phyloP scores from a whole-genome alignment of 1,139 yeast genomes.

The Zygosaccharomyces sapae region DNA sequence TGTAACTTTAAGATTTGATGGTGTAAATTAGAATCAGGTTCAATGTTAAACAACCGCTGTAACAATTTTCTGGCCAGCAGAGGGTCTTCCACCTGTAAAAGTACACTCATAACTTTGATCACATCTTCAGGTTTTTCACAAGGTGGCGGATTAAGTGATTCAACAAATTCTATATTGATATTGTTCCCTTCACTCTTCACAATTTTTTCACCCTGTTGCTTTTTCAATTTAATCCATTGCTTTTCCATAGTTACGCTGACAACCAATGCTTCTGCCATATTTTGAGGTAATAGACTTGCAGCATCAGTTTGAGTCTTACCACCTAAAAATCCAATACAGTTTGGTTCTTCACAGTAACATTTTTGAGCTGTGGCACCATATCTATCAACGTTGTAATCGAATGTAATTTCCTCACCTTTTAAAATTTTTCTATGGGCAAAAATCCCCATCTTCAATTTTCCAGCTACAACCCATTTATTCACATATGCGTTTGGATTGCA shows the following conservation, averaged over 20 bases:
- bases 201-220: conserved; percentile 42
- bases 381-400: conserved; percentile 93
- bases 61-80: conserved; percentile 62
- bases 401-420: conserved; percentile 85
- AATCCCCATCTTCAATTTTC: conserved; percentile 87
- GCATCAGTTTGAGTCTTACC: conserved; percentile 96
- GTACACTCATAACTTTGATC: conserved; percentile 73
- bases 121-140: conserved; percentile 55
- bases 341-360: conserved; percentile 90
- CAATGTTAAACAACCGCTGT: conserved; percentile 58
- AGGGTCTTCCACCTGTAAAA: conserved; percentile 73
- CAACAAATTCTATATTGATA: conserved; percentile 63
- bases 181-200: conserved; percentile 56
- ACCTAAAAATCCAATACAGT: conserved; percentile 90
- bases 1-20: conserved; percentile 68
- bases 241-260: conserved; percentile 57
- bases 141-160: conserved; percentile 51
- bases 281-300: conserved; percentile 76
- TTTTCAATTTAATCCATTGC: conserved; percentile 61
- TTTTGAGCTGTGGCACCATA: conserved; percentile 94
- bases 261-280: conserved; percentile 81
- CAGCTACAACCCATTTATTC: conserved; percentile 96
- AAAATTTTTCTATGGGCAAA: conserved; percentile 72
- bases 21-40: conserved; percentile 50
- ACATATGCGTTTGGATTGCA: conserved; percentile 93